A percentile compares a stretch with the other conserved stretches of the same genome.
phyloP scores from a whole-genome alignment of 495 filamentous ascomycete species.

The Penicillium daleae region DNA sequence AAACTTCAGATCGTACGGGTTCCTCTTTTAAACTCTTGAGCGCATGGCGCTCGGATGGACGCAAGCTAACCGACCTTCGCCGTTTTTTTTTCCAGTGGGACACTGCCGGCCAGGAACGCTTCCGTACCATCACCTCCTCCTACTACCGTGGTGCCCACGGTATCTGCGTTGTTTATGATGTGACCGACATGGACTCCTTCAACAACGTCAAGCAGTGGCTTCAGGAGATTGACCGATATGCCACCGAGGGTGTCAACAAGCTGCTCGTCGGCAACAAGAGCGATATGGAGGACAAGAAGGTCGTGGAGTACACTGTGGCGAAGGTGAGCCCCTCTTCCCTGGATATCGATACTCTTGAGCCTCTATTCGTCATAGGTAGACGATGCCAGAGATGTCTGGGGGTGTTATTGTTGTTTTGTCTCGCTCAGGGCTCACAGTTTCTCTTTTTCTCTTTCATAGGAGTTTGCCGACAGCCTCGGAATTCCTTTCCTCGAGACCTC shows the following conservation, averaged over 20 bases:
- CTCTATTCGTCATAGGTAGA: background rate
- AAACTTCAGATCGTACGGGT: constrained; percentile 95
- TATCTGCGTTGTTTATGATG: constrained; percentile 99
- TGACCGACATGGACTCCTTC: constrained; percentile 99
- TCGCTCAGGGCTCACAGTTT: background rate
- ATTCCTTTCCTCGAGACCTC: constrained; percentile 99
- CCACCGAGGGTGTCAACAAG: constrained; percentile 99
- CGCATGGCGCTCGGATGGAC: background rate
- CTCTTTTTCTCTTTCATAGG: constrained; percentile 56
- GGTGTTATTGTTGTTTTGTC: background rate
- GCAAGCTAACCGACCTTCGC: constrained; percentile 20
- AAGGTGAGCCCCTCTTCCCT: constrained; percentile 68
- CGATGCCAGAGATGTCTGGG: background rate
- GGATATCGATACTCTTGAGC: background rate
- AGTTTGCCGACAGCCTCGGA: constrained; percentile 97
- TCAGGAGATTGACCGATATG: constrained; percentile 98
- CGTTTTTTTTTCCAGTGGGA: constrained; percentile 78
- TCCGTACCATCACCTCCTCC: constrained; percentile 98
- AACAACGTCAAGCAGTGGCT: constrained; percentile 99
- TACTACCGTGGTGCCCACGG: constrained; percentile 99
- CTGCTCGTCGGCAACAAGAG: constrained; percentile 99
- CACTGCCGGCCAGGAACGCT: constrained; percentile 97
- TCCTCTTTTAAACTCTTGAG: constrained; percentile 2
- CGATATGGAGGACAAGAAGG: constrained; percentile 99
- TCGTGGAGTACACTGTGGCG: constrained; percentile 98